A percentile compares a stretch with the other conserved stretches of the same genome.
Evolutionary conservation across 352 stramenopile genomes (phyloP).

Genomic region (Pythium aphanidermatum): DNA sequence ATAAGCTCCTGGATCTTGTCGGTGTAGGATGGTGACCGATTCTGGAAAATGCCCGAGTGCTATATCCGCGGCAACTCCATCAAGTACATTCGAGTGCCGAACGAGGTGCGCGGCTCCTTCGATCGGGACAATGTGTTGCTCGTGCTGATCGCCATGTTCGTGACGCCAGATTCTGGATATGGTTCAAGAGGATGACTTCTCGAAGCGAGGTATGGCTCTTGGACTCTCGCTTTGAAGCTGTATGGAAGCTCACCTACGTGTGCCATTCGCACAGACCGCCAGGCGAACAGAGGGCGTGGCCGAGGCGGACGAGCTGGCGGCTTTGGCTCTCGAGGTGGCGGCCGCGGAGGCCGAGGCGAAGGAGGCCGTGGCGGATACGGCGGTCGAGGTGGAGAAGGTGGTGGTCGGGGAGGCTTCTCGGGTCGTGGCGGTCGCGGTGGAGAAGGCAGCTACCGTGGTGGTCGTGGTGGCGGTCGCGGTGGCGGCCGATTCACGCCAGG

Average conservation of each 20-base stretch:
- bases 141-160: too few relatives aligned
- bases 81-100: conserved; percentile 98
- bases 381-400: conserved; percentile 16
- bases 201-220: conserved; percentile 62
- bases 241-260: too few relatives aligned
- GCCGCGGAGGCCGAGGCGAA: conserved; percentile 22
- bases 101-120: conserved; percentile 93
- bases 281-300: conserved; percentile 64
- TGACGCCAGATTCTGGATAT: conserved; percentile 85
- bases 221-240: too few relatives aligned
- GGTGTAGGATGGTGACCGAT: conserved; percentile 93
- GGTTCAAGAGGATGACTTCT: conserved; percentile 92
- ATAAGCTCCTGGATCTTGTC: not conserved
- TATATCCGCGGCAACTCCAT: conserved; percentile 98
- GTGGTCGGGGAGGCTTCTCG: conserved; percentile 18
- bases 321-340: conserved; percentile 29
- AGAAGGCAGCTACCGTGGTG: conserved; percentile 25
- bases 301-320: conserved; percentile 48
- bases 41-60: conserved; percentile 98
- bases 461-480: conserved; percentile 29
- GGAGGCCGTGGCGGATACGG: conserved; percentile 25
- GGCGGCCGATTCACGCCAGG: conserved; percentile 28
- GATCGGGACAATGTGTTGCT: too few relatives aligned
- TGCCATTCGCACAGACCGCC: conserved; percentile 50
- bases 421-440: conserved; percentile 23